Evolutionary conservation across 345 rosid genomes (phyloP), one percentile per base, ranked within the genome.

Genomic region (Acer yangbiense): DNA sequence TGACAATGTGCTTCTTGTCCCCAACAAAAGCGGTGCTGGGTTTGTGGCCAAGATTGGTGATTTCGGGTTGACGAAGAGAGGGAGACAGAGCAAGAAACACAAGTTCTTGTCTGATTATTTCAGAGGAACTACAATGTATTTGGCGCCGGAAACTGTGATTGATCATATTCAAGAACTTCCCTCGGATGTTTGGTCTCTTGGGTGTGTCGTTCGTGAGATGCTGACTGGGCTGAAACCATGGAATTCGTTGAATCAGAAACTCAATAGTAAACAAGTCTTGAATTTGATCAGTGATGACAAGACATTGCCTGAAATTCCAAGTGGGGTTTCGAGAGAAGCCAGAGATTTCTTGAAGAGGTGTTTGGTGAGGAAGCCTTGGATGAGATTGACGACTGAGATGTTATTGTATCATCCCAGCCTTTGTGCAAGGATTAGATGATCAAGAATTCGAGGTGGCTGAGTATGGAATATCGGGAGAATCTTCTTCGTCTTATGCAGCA

Each of bases 151-250:
- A 58, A 69, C 83, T 1, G 62, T 78, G 21, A 32, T 29, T 14
- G 79, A 67, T 14, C 77, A 77, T 0, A 50, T 74, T 32, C 82
- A 72, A 41, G 82, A 85, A 52, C 60, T 76, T 21, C 88, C 83
- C 0, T 78, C 76, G 1, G 93, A 89, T 73, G 60, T 89, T 8
- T 89, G 89, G 93, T 84, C 88, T 1, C 78, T 88, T 17, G 93
- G 92, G 0, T 89, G 89, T 55, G 63, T 77, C 0, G 91, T 87
- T 17, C 67, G 85, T n/a, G 88, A 89, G 87, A 83, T 87, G 89
- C 75, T 82, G 7, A 86, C 88, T 0, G 90, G 89, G 1, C 68
- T 79, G 55, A 48, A 9, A 41, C 83, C 87, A 6, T 89, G 92
- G 92, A 12, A 70, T 18, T 20, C 27, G 12, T 20, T 27, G 12